These are phyloP conservation scores for Hordeum pubiflorum DNA, from an alignment of 202 grass and related monocot species.

Conservation along the genomic window DNA sequence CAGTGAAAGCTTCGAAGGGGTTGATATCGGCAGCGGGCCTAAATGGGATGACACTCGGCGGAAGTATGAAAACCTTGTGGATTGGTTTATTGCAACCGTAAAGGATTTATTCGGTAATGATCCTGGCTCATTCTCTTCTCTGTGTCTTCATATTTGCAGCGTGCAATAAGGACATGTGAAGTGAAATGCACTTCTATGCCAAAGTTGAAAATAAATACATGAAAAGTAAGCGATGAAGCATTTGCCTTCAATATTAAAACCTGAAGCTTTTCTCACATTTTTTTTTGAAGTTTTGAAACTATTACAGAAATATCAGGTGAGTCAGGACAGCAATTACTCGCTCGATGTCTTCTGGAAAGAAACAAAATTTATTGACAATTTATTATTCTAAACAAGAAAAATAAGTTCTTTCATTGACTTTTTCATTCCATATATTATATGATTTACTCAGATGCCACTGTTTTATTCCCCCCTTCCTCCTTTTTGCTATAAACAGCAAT, in stretches of 20 bases:
- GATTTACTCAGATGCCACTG: not conserved
- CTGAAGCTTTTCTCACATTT: not conserved
- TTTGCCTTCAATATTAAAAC: not conserved
- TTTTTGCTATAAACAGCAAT: constrained; percentile 1
- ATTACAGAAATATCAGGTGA: not conserved
- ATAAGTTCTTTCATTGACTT: not conserved
- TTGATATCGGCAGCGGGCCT: constrained; percentile 40
- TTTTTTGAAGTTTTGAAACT: not conserved
- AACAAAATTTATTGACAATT: not conserved
- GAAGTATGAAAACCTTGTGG: not conserved
- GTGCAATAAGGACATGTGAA: not conserved
- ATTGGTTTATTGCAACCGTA: constrained; percentile 29
- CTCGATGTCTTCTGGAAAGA: not conserved
- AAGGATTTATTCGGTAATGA: constrained; percentile 33
- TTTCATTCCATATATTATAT: not conserved
- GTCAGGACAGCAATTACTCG: not conserved
- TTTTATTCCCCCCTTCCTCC: not conserved
- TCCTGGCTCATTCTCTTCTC: not conserved
- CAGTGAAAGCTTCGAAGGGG: constrained; percentile 45
- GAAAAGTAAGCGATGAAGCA: not conserved
- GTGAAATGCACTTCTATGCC: not conserved
- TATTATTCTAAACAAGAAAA: not conserved
- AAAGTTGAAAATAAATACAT: not conserved
- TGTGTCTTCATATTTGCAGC: not conserved
- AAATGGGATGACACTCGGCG: not conserved